phyloP scores from a whole-genome alignment of 2,329 filamentous ascomycete species.

The Fusarium cyanostomum region DNA sequence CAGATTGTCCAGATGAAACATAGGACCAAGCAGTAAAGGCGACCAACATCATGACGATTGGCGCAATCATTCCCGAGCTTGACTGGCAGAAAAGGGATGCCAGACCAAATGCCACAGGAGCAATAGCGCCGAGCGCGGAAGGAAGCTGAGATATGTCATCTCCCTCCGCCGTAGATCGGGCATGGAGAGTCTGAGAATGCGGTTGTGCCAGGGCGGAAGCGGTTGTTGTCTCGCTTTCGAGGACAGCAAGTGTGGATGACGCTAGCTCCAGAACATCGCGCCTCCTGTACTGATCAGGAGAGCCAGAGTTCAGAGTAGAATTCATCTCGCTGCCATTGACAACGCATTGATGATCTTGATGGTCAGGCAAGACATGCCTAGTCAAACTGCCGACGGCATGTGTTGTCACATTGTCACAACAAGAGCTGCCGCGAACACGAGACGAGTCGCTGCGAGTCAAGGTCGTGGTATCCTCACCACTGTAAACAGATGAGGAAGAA shows the following conservation, averaged over 20 bases:
- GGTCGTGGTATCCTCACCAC: neutral
- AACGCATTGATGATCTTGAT: too few relatives aligned
- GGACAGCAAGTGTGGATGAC: neutral
- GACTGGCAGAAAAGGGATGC: slow-evolving; percentile 1
- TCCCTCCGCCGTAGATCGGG: slow-evolving; percentile 4
- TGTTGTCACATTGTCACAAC: neutral
- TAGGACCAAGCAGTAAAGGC: slow-evolving; percentile 21
- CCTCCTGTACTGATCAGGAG: slow-evolving; percentile 1
- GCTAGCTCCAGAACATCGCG: slow-evolving; percentile 1
- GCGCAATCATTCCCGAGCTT: slow-evolving; percentile 2
- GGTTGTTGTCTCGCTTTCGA: neutral
- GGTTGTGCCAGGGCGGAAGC: neutral
- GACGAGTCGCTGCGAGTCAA: neutral
- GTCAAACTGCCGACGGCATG: neutral
- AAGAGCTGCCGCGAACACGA: neutral
- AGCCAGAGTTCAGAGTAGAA: slow-evolving; percentile 2
- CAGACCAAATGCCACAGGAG: slow-evolving; percentile 2
- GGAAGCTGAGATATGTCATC: slow-evolving; percentile 13
- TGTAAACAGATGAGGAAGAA: neutral
- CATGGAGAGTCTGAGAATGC: neutral
- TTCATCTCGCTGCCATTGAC: neutral
- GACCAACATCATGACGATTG: slow-evolving; percentile 15
- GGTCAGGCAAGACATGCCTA: neutral
- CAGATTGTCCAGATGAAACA: neutral
- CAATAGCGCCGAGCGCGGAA: neutral